phyloP scores from a whole-genome alignment of 2,329 filamentous ascomycete species.

The Fusarium hostae region DNA sequence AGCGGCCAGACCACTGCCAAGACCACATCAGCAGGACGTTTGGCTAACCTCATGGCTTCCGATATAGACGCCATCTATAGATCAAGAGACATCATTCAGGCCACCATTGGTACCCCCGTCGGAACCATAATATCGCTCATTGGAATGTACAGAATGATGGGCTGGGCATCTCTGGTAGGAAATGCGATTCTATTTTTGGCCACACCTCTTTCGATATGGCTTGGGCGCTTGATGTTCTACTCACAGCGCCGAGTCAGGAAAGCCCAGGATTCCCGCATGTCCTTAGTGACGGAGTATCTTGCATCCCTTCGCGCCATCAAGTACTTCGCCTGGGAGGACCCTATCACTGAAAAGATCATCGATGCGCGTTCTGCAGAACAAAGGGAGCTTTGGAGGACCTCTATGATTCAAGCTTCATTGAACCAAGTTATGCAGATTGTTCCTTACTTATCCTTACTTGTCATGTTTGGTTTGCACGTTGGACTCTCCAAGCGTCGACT shows the following conservation, averaged over 20 bases:
- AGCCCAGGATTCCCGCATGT: conserved; percentile 67
- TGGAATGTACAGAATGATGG: conserved; percentile 66
- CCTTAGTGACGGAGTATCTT: conserved; percentile 67
- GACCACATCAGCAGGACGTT: conserved; percentile 59
- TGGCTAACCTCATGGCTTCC: conserved; percentile 68
- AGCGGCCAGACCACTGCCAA: conserved; percentile 46
- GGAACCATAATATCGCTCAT: conserved; percentile 60
- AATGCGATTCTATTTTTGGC: conserved; percentile 59
- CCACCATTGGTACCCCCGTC: conserved; percentile 57
- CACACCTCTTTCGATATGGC: conserved; percentile 61
- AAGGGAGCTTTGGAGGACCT: conserved; percentile 64
- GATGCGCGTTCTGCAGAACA: conserved; percentile 63
- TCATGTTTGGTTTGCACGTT: conserved; percentile 65
- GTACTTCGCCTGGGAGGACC: conserved; percentile 69
- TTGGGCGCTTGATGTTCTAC: conserved; percentile 61
- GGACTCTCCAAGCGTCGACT: conserved; percentile 59
- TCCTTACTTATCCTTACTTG: conserved; percentile 62
- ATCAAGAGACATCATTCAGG: conserved; percentile 62
- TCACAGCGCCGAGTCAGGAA: conserved; percentile 64
- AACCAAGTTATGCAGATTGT: conserved; percentile 63
- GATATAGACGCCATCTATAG: conserved; percentile 66
- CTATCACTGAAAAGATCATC: conserved; percentile 62
- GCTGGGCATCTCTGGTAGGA: conserved; percentile 66
- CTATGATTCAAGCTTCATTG: conserved; percentile 59
- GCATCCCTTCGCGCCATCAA: conserved; percentile 68